Evolutionary conservation across 192 early-diverging fungal species (phyloP).

Genomic region (Entophlyctis helioformis): DNA sequence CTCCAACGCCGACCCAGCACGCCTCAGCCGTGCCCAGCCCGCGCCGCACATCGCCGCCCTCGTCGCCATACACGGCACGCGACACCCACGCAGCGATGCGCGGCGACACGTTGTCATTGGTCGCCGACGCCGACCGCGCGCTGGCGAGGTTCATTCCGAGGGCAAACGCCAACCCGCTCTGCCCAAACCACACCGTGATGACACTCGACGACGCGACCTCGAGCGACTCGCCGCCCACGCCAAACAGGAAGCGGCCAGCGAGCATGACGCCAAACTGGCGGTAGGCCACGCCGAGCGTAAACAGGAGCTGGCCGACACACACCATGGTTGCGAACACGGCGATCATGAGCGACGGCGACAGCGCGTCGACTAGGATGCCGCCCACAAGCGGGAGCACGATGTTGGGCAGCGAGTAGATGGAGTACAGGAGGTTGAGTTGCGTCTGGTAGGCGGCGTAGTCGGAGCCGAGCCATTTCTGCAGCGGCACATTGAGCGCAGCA

Average conservation of each 20-base stretch:
- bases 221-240: slow-evolving; percentile 48
- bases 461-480: slow-evolving; percentile 26
- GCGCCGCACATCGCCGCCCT: too few relatives aligned
- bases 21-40: too few relatives aligned
- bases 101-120: slow-evolving; percentile 50
- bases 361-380: slow-evolving; percentile 41
- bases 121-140: slow-evolving; percentile 38
- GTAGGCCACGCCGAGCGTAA: slow-evolving; percentile 44
- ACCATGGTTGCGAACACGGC: slow-evolving; percentile 33
- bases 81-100: slow-evolving; percentile 19
- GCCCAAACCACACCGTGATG: slow-evolving; percentile 38
- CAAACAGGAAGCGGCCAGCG: slow-evolving; percentile 47
- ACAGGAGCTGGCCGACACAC: slow-evolving; percentile 44
- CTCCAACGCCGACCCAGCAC: too few relatives aligned
- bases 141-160: slow-evolving; percentile 38
- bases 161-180: slow-evolving; percentile 46
- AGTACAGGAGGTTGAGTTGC: slow-evolving; percentile 45
- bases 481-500: slow-evolving; percentile 39
- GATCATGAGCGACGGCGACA: slow-evolving; percentile 37
- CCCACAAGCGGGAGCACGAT: slow-evolving; percentile 53
- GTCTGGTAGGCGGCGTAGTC: slow-evolving; percentile 30
- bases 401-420: slow-evolving; percentile 53
- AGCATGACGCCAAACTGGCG: slow-evolving; percentile 36
- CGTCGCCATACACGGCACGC: slow-evolving; percentile 27
- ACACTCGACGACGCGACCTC: slow-evolving; percentile 29